These are phyloP conservation scores for Aegilops sharonensis DNA, from an alignment of 176 grass and related monocot genomes.

Conservation along the genomic window DNA sequence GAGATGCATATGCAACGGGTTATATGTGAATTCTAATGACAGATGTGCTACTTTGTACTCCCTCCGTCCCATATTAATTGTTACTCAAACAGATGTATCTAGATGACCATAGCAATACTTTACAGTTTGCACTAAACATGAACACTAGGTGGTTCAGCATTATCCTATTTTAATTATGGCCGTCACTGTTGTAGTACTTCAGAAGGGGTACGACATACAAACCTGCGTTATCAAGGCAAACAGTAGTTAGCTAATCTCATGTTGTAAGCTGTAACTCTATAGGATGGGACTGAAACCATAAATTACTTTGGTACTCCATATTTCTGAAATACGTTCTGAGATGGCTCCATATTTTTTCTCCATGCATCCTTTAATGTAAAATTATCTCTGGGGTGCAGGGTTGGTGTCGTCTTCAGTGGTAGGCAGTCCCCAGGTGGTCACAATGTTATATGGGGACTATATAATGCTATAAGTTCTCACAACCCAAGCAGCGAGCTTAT, in stretches of 20 bases:
- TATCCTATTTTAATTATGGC: neutral
- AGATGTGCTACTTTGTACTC: neutral
- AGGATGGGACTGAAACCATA: neutral
- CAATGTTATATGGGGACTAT: constrained; percentile 93
- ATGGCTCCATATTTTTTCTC: neutral
- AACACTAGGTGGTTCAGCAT: neutral
- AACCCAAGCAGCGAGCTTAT: constrained; percentile 78
- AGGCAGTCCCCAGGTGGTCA: constrained; percentile 98
- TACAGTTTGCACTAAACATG: neutral
- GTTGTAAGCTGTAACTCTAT: neutral
- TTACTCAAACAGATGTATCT: too few species aligned
- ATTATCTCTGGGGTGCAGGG: constrained; percentile 40
- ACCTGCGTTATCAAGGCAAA: neutral
- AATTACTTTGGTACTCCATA: neutral
- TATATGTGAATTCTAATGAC: neutral
- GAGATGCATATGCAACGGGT: neutral
- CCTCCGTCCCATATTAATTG: too few species aligned
- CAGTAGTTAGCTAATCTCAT: neutral
- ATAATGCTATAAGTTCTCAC: constrained; percentile 84
- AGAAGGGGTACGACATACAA: neutral
- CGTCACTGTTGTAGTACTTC: neutral
- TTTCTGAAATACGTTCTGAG: neutral
- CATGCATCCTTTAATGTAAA: neutral
- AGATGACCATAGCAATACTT: neutral
- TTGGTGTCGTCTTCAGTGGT: constrained; percentile 93